These are phyloP conservation scores for Ceriops tagal DNA, from an alignment of 345 rosid genomes.

Conservation along the genomic window DNA sequence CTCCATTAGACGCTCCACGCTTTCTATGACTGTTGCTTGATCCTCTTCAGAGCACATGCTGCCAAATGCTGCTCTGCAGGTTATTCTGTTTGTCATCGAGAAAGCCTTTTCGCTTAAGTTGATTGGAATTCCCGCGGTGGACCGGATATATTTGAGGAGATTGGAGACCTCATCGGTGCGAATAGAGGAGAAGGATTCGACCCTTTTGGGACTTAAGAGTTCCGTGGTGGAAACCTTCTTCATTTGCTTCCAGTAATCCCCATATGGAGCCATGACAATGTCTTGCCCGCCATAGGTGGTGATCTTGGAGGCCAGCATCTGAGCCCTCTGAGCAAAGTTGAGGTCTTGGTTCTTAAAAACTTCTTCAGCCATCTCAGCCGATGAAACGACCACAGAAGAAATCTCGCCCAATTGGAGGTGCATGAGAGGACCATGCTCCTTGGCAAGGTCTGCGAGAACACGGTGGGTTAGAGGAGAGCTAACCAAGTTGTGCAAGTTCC, in stretches of 20 bases:
- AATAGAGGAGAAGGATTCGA: slow-evolving; percentile 3
- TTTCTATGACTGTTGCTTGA: background rate
- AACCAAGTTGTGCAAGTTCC: slow-evolving; percentile 18
- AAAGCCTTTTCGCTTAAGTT: slow-evolving; percentile 4
- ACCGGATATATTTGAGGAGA: background rate
- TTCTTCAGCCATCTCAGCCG: slow-evolving; percentile 7
- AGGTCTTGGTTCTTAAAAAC: slow-evolving; percentile 18
- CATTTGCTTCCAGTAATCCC: slow-evolving; percentile 23
- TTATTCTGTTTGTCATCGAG: slow-evolving; percentile 6
- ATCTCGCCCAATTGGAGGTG: slow-evolving; percentile 21
- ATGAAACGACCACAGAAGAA: slow-evolving; percentile 11
- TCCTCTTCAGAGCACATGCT: slow-evolving; percentile 5
- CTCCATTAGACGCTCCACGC: background rate
- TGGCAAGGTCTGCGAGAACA: slow-evolving; percentile 15
- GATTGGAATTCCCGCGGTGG: background rate
- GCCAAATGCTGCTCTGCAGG: slow-evolving; percentile 17
- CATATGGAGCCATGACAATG: slow-evolving; percentile 14
- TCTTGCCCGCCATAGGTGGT: background rate
- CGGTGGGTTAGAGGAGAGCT: slow-evolving; percentile 14
- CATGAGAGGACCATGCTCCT: slow-evolving; percentile 20
- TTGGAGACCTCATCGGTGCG: slow-evolving; percentile 14
- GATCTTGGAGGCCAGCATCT: background rate
- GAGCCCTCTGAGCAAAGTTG: slow-evolving; percentile 17
- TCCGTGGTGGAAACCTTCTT: background rate
- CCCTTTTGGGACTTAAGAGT: slow-evolving; percentile 11